Percentiles rank a stretch among this genome's conserved stretches.
Conservation (phyloP, 352 stramenopile genomes). For the Globisporangium heterothallicum region DNA sequence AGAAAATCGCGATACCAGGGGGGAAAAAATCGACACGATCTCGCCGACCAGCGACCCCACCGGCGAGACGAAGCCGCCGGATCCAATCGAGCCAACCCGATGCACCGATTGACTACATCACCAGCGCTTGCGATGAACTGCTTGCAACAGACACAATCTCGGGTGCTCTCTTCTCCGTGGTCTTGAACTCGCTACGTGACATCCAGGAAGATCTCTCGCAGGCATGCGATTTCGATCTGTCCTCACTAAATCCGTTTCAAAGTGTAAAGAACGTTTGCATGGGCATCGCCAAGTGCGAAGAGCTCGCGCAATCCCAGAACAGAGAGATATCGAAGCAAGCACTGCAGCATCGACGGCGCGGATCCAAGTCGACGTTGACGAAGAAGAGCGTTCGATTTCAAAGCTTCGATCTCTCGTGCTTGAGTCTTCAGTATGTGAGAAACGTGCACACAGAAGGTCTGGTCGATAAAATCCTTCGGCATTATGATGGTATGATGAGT, state of each 20-base stretch:
- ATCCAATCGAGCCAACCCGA: slow-evolving; percentile 1
- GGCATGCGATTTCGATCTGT: not conserved
- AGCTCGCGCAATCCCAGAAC: slow-evolving; percentile 26
- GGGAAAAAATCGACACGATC: slow-evolving; percentile 5
- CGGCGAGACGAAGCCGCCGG: slow-evolving; percentile 2
- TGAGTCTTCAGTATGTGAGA: slow-evolving; percentile 52
- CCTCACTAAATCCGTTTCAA: slow-evolving; percentile 14
- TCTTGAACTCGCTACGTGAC: slow-evolving; percentile 28
- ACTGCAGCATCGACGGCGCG: slow-evolving; percentile 11
- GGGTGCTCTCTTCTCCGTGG: slow-evolving; percentile 34
- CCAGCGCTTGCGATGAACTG: slow-evolving; percentile 25
- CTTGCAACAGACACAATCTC: slow-evolving; percentile 35
- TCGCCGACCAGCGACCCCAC: not conserved
- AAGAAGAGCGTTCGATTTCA: slow-evolving; percentile 55
- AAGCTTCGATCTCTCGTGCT: slow-evolving; percentile 58
- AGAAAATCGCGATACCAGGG: slow-evolving; percentile 9
- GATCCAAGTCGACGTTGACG: slow-evolving; percentile 3
- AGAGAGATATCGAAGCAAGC: slow-evolving; percentile 11
- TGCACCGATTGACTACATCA: slow-evolving; percentile 17
- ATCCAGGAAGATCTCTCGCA: slow-evolving; percentile 9
- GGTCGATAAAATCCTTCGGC: slow-evolving; percentile 37
- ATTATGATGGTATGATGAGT: slow-evolving; percentile 38
- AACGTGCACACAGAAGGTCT: slow-evolving; percentile 31
- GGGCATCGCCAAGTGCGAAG: slow-evolving; percentile 34
- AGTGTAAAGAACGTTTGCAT: slow-evolving; percentile 24